Conservation (phyloP, 768 basidiomycete genomes). For the Rhodotorula kratochvilovae region DNA sequence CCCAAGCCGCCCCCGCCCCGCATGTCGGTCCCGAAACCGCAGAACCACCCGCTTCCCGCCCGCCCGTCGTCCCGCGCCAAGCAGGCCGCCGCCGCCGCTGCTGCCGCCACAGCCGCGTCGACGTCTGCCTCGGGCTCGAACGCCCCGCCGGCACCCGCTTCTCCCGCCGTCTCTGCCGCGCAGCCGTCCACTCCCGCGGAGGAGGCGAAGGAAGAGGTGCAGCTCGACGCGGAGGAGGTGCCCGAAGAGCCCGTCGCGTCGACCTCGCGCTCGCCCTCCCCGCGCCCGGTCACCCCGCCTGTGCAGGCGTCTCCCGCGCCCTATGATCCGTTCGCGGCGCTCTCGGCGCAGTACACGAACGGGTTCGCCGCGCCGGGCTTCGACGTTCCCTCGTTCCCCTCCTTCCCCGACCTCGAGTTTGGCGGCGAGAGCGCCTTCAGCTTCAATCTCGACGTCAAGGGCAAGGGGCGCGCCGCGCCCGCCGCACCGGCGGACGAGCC, state of each 20-base stretch:
- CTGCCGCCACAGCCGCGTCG: slow-evolving; percentile 38
- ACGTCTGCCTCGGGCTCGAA: slow-evolving; percentile 1
- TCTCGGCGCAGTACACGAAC: not conserved
- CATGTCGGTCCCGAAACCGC: slow-evolving; percentile 25
- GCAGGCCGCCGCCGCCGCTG: slow-evolving; percentile 48
- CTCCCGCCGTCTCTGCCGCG: slow-evolving; percentile 1
- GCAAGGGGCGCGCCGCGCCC: slow-evolving; percentile 26
- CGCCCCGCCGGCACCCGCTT: not conserved
- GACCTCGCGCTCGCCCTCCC: slow-evolving; percentile 13
- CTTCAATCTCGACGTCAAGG: slow-evolving; percentile 48
- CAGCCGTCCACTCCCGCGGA: not conserved
- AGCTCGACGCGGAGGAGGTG: not conserved
- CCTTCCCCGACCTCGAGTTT: slow-evolving; percentile 84
- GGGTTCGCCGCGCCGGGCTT: slow-evolving; percentile 2
- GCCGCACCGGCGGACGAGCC: not conserved
- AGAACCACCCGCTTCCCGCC: slow-evolving; percentile 32
- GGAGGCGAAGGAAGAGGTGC: not conserved
- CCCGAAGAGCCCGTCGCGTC: not conserved
- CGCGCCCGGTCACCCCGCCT: slow-evolving; percentile 6
- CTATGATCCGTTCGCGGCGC: slow-evolving; percentile 50
- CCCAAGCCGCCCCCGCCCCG: slow-evolving; percentile 32
- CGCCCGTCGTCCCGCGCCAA: slow-evolving; percentile 34
- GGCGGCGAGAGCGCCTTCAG: slow-evolving; percentile 85
- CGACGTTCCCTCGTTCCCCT: slow-evolving; percentile 11
- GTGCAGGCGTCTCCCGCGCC: not conserved